Base-by-base conservation (phyloP, 2,329 filamentous ascomycete species). In the Simplicillium aogashimaense region DNA sequence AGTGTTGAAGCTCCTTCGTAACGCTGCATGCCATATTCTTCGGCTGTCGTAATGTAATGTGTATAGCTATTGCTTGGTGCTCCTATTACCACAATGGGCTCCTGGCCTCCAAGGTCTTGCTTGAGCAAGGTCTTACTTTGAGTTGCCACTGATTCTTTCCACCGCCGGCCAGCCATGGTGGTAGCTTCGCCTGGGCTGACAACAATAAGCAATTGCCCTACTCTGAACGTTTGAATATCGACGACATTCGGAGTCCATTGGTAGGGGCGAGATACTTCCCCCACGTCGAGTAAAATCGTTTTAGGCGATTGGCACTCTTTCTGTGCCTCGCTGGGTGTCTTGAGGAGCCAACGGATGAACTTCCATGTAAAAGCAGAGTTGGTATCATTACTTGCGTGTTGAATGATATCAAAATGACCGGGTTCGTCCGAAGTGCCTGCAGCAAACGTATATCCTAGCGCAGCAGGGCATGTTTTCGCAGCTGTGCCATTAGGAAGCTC, bases 1-100 rank as follows among this genome's bases (percentile, higher is more conserved):
- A 95, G 70, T 0, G 89, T 95, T 3, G 83, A 89, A 1, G 86
- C 89, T 29, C 88, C 89, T 63, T 95, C 89, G 57, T 95, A 95
- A 29, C 89, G 80, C 60, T 95, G 89, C 37, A 89, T 72, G 12
- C 54, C 67, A 37, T 61, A 63, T 58, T 89, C 84, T 56, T 89
- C 81, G 47, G 76, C 70, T 0, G 84, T 87, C 4, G 80, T 61
- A 46, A 86, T 83, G 58, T 86, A 87, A 55, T 87, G 83, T 1
- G 85, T 79, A 57, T 95, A 95, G 30, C 78, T 87, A 57, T 95
- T 95, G 28, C 86, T 86, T 1, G 89, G 89, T 0, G 83, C 88
- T 4, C 88, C 88, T 1, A 95, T 69, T 1, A 95, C 82, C 1
- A 94, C 86, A 12, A 83, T 58, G 0, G 83, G 83, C 35, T 79